Conservation (phyloP, 805 yeast species). For the Torulaspora gathmanii region DNA sequence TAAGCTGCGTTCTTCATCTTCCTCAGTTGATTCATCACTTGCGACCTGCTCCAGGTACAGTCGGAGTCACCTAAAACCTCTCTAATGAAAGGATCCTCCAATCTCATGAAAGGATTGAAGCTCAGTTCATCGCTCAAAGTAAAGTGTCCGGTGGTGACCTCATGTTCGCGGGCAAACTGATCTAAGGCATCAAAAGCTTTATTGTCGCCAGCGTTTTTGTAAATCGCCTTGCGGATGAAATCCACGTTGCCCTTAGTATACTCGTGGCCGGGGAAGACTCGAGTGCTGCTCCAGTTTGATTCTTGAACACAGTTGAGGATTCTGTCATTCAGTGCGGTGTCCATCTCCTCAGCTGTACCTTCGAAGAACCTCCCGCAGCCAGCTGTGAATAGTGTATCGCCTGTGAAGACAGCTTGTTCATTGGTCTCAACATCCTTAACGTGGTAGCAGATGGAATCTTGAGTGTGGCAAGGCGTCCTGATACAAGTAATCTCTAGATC, state of each 20-base stretch:
- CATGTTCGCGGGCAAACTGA: constrained; percentile 48
- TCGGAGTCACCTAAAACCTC: constrained; percentile 51
- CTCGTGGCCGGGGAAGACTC: constrained; percentile 92
- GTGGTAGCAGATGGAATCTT: constrained; percentile 88
- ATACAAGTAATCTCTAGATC: constrained; percentile 66
- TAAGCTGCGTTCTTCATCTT: constrained; percentile 64
- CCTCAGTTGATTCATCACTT: constrained; percentile 70
- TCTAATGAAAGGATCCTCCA: constrained; percentile 59
- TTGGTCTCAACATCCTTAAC: constrained; percentile 58
- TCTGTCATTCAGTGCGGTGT: constrained; percentile 52
- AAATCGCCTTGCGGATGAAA: constrained; percentile 65
- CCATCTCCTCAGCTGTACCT: constrained; percentile 82
- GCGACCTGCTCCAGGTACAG: constrained; percentile 35
- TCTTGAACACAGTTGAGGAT: constrained; percentile 56
- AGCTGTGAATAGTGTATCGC: constrained; percentile 88
- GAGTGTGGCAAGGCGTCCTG: constrained; percentile 97
- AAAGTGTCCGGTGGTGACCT: constrained; percentile 77
- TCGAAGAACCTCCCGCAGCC: constrained; percentile 98
- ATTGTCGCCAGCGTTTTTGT: constrained; percentile 38
- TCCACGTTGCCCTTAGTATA: constrained; percentile 78
- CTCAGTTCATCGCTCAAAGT: constrained; percentile 77
- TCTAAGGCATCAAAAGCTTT: constrained; percentile 52
- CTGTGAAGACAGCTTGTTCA: constrained; percentile 80
- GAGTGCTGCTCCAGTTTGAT: constrained; percentile 41
- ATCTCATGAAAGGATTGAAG: constrained; percentile 87